These are phyloP conservation scores for Podospora appendiculata DNA, from an alignment of 495 filamentous ascomycete genomes.

Conservation along the genomic window DNA sequence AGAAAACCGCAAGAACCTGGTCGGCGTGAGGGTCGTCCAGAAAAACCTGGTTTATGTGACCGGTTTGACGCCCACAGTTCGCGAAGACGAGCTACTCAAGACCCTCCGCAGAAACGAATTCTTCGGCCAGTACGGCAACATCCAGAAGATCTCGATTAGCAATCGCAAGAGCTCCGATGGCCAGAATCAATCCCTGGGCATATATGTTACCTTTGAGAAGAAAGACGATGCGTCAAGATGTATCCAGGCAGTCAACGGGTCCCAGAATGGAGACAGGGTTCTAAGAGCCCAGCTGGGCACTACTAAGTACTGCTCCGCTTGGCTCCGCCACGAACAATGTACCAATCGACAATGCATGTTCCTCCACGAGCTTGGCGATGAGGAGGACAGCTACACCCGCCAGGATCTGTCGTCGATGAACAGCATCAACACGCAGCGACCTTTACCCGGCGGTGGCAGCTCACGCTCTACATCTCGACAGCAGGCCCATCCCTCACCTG, in stretches of 20 bases:
- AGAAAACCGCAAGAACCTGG: conserved; percentile 87
- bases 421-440: conserved; percentile 70
- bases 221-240: conserved; percentile 82
- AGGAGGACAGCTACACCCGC: conserved; percentile 91
- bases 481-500: conserved; percentile 42
- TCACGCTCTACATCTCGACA: conserved; percentile 45
- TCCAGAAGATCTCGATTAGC: conserved; percentile 97
- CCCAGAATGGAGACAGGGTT: conserved; percentile 78
- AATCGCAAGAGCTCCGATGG: conserved; percentile 74
- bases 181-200: conserved; percentile 72
- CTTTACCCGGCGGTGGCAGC: conserved; percentile 36
- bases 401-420: conserved; percentile 97
- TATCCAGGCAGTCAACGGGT: conserved; percentile 87
- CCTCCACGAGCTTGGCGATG: conserved; percentile 92
- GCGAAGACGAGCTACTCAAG: conserved; percentile 81
- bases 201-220: conserved; percentile 92
- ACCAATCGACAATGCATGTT: conserved; percentile 96
- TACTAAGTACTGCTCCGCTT: conserved; percentile 98
- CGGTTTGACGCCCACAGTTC: conserved; percentile 80
- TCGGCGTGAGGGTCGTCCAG: conserved; percentile 90
- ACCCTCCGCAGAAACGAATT: conserved; percentile 83
- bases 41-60: conserved; percentile 99
- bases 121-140: conserved; percentile 98
- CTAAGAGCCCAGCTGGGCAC: conserved; percentile 92
- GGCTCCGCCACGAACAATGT: conserved; percentile 85